Percentiles rank a stretch among this genome's conserved stretches.
Evolutionary conservation across 208 protist genomes (phyloP).

Genomic region (Trichomonas gallinae): DNA sequence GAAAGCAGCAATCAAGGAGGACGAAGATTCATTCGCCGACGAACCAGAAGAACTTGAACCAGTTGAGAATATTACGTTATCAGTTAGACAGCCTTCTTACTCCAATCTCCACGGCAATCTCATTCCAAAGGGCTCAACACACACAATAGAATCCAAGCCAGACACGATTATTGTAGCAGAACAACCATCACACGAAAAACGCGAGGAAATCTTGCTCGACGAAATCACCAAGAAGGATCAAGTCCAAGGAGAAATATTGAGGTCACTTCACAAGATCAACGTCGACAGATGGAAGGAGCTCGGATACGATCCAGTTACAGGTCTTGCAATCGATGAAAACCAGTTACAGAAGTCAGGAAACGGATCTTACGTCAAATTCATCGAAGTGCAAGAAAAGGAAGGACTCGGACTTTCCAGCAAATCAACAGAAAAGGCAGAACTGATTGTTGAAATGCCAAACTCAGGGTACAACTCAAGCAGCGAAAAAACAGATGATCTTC

Average conservation of each 20-base stretch:
- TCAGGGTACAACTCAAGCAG: background rate
- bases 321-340: background rate
- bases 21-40: background rate
- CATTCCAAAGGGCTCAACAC: background rate
- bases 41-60: background rate
- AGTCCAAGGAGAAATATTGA: background rate
- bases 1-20: background rate
- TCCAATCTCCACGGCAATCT: background rate
- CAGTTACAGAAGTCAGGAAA: background rate
- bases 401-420: background rate
- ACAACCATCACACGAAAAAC: background rate
- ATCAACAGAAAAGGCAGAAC: background rate
- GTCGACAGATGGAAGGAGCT: background rate
- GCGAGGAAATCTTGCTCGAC: background rate
- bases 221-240: background rate
- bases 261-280: background rate
- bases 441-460: background rate
- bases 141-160: background rate
- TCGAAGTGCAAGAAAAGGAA: background rate
- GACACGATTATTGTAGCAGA: background rate
- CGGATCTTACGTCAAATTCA: background rate
- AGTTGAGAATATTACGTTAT: background rate
- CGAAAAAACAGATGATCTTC: background rate
- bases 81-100: background rate
- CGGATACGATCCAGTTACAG: background rate